Evolutionary conservation across 2,329 filamentous ascomycete species (phyloP).

Genomic region (Huntiella bhutanensis): DNA sequence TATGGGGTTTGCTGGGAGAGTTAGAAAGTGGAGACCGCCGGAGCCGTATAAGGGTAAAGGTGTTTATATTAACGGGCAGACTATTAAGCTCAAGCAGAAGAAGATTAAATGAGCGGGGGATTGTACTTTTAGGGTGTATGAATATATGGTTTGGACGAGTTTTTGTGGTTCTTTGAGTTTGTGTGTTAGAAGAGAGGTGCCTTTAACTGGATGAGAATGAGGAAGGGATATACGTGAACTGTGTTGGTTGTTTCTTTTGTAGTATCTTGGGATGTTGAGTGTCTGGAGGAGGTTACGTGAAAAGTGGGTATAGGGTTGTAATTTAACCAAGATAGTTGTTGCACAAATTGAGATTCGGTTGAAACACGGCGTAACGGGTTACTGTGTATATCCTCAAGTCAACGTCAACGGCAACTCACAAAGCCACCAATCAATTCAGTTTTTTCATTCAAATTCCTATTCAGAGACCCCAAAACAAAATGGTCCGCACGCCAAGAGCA

Average conservation of each 20-base stretch:
- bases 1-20: constrained; percentile 78
- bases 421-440: neutral
- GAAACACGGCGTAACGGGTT: no score
- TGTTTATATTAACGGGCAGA: constrained; percentile 95
- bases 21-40: constrained; percentile 72
- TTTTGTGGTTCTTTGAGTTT: neutral
- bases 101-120: constrained; percentile 56
- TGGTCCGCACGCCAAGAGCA: constrained; percentile 35
- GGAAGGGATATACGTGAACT: neutral
- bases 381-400: neutral
- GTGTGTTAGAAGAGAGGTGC: no score
- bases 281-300: no score
- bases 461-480: neutral
- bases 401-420: neutral
- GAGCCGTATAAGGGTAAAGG: constrained; percentile 99
- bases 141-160: neutral
- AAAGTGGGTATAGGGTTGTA: no score
- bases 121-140: neutral
- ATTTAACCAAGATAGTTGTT: neutral
- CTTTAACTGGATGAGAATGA: neutral
- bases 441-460: neutral
- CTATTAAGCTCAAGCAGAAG: constrained; percentile 95
- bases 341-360: neutral
- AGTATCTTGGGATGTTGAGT: no score
- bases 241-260: no score